Evolutionary conservation across 1,284 basidiomycete genomes (phyloP).

Genomic region (Kwoniella shivajii): DNA sequence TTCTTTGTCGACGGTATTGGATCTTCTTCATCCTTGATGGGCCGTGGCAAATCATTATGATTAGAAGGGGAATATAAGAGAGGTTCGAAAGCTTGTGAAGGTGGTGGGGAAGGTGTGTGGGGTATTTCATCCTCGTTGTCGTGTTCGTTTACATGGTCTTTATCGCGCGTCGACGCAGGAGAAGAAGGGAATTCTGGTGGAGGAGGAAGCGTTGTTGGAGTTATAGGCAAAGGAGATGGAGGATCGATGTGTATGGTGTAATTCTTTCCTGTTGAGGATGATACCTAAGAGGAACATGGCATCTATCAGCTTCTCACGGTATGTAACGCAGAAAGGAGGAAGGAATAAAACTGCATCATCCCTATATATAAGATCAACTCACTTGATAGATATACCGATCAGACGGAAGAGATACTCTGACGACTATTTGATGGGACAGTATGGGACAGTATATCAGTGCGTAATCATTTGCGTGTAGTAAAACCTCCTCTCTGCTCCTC

Average conservation of each 20-base stretch:
- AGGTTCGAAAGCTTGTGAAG: neutral
- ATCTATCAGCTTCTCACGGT: neutral
- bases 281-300: constrained; percentile 23
- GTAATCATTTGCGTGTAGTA: no score
- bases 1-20: neutral
- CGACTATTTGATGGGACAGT: constrained; percentile 25
- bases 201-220: neutral
- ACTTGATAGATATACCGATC: constrained; percentile 39
- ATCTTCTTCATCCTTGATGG: neutral
- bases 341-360: no score
- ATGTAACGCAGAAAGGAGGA: neutral
- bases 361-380: neutral
- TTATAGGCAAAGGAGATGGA: constrained; percentile 1
- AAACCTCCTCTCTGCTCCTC: neutral
- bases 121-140: no score
- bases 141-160: no score
- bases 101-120: constrained; percentile 7
- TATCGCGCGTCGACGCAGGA: neutral
- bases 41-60: neutral
- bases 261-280: constrained; percentile 39
- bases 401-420: constrained; percentile 30
- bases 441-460: neutral
- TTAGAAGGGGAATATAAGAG: neutral
- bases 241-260: constrained; percentile 42
- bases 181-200: neutral